phyloP scores from a whole-genome alignment of 352 stramenopile genomes.

The Pseudoperonospora humuli region DNA sequence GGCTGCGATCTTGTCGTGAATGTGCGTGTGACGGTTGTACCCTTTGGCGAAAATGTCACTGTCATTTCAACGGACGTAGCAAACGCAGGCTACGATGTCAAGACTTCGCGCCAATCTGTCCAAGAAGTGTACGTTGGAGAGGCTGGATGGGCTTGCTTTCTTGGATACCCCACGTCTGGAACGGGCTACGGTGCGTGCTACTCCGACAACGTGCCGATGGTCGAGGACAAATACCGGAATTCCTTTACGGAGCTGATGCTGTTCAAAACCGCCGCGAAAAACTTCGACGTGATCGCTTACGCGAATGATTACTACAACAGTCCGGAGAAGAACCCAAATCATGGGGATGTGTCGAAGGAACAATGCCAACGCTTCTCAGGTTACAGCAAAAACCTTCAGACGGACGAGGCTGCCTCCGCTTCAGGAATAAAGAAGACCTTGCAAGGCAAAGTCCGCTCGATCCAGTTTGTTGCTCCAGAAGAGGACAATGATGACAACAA shows the following conservation, averaged over 20 bases:
- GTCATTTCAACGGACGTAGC: conserved; percentile 18
- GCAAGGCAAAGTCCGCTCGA: conserved; percentile 21
- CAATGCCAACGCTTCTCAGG: conserved; percentile 28
- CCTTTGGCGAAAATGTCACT: conserved; percentile 31
- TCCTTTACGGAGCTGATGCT: conserved; percentile 33
- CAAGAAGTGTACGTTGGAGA: conserved; percentile 42
- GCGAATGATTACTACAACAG: conserved; percentile 29
- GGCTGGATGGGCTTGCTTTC: conserved; percentile 33
- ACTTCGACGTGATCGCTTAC: conserved; percentile 38
- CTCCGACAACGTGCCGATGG: conserved; percentile 8
- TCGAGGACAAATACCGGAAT: conserved; percentile 26
- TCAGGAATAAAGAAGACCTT: conserved; percentile 17
- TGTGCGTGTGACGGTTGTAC: conserved; percentile 27
- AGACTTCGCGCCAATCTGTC: conserved; percentile 17
- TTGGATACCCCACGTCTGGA: conserved; percentile 8
- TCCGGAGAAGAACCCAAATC: background rate
- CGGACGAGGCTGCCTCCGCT: background rate
- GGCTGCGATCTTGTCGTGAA: conserved; percentile 34
- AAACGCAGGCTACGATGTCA: conserved; percentile 30
- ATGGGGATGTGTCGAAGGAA: no score
- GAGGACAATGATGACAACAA: background rate
- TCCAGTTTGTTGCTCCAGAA: conserved; percentile 11
- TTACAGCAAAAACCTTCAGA: conserved; percentile 27
- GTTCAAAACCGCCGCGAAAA: conserved; percentile 27
- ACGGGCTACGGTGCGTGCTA: conserved; percentile 33